Percentiles rank a stretch among this genome's conserved stretches.
Conservation (phyloP, 2,329 filamentous ascomycete species). For the Aspergillus arachidicola region DNA sequence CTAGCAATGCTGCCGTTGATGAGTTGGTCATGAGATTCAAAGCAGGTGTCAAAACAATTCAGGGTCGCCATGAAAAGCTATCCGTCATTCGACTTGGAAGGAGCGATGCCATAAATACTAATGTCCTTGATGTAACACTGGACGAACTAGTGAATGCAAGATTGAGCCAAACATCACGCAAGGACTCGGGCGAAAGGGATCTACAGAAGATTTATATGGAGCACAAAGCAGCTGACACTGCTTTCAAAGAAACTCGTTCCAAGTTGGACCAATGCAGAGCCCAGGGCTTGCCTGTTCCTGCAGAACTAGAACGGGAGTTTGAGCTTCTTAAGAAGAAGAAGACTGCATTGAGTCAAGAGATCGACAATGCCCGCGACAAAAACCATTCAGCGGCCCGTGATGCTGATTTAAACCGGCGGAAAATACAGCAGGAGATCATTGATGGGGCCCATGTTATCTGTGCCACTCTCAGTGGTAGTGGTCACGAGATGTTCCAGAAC, state of each 20-base stretch:
- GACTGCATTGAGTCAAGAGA: constrained; percentile 73
- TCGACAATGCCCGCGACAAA: constrained; percentile 84
- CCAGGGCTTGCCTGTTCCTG: constrained; percentile 46
- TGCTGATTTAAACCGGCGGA: constrained; percentile 79
- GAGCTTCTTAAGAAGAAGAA: constrained; percentile 78
- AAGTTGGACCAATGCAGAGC: constrained; percentile 69
- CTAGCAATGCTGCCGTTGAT: constrained; percentile 96
- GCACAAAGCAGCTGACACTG: constrained; percentile 62
- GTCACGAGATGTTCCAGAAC: constrained; percentile 95
- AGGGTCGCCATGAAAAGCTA: constrained; percentile 72
- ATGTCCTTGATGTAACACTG: constrained; percentile 86
- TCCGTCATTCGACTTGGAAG: constrained; percentile 88
- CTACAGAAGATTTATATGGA: constrained; percentile 70
- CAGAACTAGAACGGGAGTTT: constrained; percentile 71
- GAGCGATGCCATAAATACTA: constrained; percentile 87
- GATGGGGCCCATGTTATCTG: constrained; percentile 91
- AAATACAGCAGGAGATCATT: constrained; percentile 87
- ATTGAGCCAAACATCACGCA: constrained; percentile 55
- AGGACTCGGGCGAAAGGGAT: constrained; percentile 52
- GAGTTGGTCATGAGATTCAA: constrained; percentile 93
- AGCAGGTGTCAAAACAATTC: constrained; percentile 75
- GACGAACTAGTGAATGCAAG: constrained; percentile 84
- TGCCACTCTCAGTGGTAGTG: constrained; percentile 90
- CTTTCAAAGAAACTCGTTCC: constrained; percentile 70
- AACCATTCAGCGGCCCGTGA: constrained; percentile 81